A percentile compares a stretch with the other conserved stretches of the same genome.
phyloP scores from a whole-genome alignment of 2,329 filamentous ascomycete species.

The Graphilbum ipis-grandicollis region DNA sequence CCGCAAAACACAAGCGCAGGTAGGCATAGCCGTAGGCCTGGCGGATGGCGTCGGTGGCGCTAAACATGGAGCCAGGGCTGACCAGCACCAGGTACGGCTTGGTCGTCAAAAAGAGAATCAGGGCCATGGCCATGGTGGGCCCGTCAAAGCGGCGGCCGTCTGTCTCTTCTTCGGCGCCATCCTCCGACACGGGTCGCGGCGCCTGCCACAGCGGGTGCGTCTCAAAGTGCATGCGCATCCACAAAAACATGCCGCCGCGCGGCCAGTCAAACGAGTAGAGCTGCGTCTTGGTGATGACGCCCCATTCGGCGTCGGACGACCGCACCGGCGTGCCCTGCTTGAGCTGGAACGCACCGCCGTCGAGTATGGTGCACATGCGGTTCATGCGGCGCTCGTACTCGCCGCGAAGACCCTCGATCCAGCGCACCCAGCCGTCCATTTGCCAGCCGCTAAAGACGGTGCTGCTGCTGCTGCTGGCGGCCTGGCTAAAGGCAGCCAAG shows the following conservation, averaged over 20 bases:
- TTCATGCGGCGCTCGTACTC: slow-evolving; percentile 76
- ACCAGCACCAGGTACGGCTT: slow-evolving; percentile 54
- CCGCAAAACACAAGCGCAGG: slow-evolving; percentile 70
- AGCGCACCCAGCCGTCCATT: slow-evolving; percentile 73
- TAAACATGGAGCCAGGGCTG: slow-evolving; percentile 58
- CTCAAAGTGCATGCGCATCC: slow-evolving; percentile 57
- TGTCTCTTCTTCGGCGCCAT: slow-evolving; percentile 1
- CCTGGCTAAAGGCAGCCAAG: not conserved
- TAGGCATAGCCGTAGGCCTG: slow-evolving; percentile 49
- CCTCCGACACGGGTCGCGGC: slow-evolving; percentile 11
- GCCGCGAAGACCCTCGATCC: slow-evolving; percentile 71
- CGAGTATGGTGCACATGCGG: slow-evolving; percentile 57
- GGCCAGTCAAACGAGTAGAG: slow-evolving; percentile 68
- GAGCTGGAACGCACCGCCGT: slow-evolving; percentile 47
- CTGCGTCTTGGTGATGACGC: slow-evolving; percentile 54
- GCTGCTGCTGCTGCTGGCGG: slow-evolving; percentile 11
- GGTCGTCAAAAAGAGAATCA: slow-evolving; percentile 55
- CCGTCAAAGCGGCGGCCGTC: slow-evolving; percentile 27
- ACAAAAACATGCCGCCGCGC: slow-evolving; percentile 82
- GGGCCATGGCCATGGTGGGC: slow-evolving; percentile 39
- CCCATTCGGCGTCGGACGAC: slow-evolving; percentile 42
- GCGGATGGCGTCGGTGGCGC: slow-evolving; percentile 42
- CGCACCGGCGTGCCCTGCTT: slow-evolving; percentile 38
- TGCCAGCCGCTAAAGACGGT: slow-evolving; percentile 46
- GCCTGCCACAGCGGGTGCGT: slow-evolving; percentile 49